phyloP scores from a whole-genome alignment of 345 rosid species.

The Eucalyptus erythrocorys region DNA sequence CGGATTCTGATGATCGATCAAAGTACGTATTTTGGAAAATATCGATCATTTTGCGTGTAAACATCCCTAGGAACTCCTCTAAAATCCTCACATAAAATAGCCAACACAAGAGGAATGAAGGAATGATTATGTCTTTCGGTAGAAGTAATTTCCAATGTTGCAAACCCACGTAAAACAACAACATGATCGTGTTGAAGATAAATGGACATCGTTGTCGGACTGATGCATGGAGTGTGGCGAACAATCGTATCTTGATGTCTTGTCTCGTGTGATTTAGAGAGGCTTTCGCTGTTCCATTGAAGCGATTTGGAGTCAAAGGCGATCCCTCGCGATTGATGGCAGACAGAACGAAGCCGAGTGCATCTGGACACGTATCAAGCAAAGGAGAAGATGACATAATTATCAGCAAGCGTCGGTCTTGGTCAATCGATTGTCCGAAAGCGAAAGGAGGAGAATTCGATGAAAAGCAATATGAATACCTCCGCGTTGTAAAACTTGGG shows the following conservation, averaged over 20 bases:
- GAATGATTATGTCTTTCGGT: neutral
- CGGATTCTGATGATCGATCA: neutral
- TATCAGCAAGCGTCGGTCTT: neutral
- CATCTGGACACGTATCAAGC: constrained; percentile 12
- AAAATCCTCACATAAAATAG: neutral
- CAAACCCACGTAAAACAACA: neutral
- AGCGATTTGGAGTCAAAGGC: neutral
- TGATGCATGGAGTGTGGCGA: neutral
- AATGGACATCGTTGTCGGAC: neutral
- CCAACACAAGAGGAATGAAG: neutral
- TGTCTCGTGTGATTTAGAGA: neutral
- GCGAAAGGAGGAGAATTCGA: neutral
- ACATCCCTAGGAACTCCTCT: neutral
- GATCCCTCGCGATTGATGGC: constrained; percentile 33
- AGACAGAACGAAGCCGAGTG: constrained; percentile 56
- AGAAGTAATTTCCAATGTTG: neutral
- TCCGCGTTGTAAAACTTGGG: constrained; percentile 50
- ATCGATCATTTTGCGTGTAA: no score
- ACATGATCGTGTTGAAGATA: neutral
- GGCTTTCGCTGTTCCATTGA: neutral
- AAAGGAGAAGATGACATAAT: neutral
- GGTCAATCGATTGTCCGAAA: neutral
- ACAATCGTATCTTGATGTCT: neutral
- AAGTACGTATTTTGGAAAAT: neutral
- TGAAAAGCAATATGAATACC: constrained; percentile 1